phyloP scores from a whole-genome alignment of 352 stramenopile species.

The Pythium rhizo-oryzae region DNA sequence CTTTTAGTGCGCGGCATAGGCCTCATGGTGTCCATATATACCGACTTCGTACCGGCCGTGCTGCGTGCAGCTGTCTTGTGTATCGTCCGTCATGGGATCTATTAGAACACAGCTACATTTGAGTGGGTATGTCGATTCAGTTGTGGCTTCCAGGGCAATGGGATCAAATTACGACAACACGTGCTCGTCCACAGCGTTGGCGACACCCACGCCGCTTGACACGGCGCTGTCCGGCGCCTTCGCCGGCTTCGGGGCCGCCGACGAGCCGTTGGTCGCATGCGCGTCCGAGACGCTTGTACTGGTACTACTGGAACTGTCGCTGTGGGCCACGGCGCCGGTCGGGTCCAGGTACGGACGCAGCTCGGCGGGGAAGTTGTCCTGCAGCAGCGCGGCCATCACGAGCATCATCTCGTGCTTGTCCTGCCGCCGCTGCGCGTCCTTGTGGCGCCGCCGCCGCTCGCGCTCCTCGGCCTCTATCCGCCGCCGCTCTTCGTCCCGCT shows the following conservation, averaged over 20 bases:
- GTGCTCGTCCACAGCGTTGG: too few relatives aligned
- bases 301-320: neutral
- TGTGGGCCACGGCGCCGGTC: neutral
- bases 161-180: too few relatives aligned
- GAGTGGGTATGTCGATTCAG: too few relatives aligned
- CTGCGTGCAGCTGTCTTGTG: too few relatives aligned
- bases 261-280: neutral
- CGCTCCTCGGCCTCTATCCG: slow-evolving; percentile 37
- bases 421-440: slow-evolving; percentile 37
- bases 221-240: too few relatives aligned
- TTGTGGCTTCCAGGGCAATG: too few relatives aligned
- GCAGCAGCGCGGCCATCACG: slow-evolving; percentile 47
- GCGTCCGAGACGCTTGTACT: neutral
- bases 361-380: slow-evolving; percentile 45
- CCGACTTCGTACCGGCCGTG: neutral
- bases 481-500: slow-evolving; percentile 39
- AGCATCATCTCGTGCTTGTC: slow-evolving; percentile 64
- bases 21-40: neutral
- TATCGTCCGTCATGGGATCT: neutral
- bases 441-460: slow-evolving; percentile 31
- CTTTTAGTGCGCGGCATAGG: slow-evolving; percentile 40
- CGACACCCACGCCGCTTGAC: too few relatives aligned
- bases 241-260: too few relatives aligned
- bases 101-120: neutral
- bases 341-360: slow-evolving; percentile 42